Base-by-base conservation (phyloP, 495 filamentous ascomycete genomes). In the Chaetomium tenue region DNA sequence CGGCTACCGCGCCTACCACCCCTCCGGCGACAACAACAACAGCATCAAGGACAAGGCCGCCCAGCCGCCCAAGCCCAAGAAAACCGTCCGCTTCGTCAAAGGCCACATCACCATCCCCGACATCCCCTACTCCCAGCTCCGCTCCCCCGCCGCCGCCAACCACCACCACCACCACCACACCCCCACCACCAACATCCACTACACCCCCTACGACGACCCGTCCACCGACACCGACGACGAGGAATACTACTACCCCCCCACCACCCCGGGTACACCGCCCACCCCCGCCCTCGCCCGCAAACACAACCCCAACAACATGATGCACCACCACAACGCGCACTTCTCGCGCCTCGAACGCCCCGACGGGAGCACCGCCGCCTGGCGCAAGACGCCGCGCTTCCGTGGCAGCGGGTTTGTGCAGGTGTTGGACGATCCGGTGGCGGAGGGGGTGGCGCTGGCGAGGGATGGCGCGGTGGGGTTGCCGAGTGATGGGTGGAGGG, bases 1-100 rank as follows among this genome's bases (percentile, higher is more conserved):
- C 54, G 33, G 33, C 7, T 57, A 57, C 54, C 33, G 54, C 54
- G 33, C 54, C 37, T 57, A 57, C 20, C 33, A 25, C 30, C 53
- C n/a, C 28, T n/a, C n/a, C 3, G 30, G 30, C 30, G 30, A 7
- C 30, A 11, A 39, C n/a, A 3, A 11, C 11, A 30, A 22, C 30
- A 18, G 23, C 50, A 11, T 9, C 20, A 54, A 54, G n/a, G n/a
- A n/a, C 28, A 30, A 30, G 28, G 28, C 28, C 28, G 28, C 28
- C 2, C 3, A 2, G 26, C 52, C 52, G 1, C 18, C 33, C 3
- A 57, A 42, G 20, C 54, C 2, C 2, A 28, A 39, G 30, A 55
- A 57, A 18, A 40, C 33, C 3, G 54, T 57, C 3, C 54, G 54
- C 7, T 57, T 57, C 37, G 54, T 57, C 54, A 42, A 57, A 28